Conservation (phyloP, 2,329 filamentous ascomycete genomes). For the Aschersonia sp. region DNA sequence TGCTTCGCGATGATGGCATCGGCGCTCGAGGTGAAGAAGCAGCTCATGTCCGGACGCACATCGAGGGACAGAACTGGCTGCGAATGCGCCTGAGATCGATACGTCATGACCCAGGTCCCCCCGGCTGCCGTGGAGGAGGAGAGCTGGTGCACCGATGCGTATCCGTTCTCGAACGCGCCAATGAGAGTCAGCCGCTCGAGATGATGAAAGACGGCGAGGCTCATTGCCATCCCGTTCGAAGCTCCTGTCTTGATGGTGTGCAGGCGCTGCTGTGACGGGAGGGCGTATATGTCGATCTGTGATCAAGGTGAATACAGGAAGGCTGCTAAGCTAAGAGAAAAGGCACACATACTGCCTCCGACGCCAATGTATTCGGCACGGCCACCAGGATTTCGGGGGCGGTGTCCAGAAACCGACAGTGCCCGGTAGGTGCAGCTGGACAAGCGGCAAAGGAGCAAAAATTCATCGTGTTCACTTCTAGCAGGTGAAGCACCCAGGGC, state of each 20-base stretch:
- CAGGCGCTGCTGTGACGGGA: constrained; percentile 60
- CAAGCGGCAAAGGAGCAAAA: constrained; percentile 75
- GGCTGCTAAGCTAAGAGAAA: neutral
- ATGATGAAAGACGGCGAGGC: constrained; percentile 46
- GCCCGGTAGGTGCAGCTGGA: constrained; percentile 15
- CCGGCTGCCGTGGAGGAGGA: constrained; percentile 11
- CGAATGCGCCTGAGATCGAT: constrained; percentile 52
- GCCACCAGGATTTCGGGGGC: constrained; percentile 48
- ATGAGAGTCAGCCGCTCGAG: constrained; percentile 42
- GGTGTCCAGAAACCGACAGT: constrained; percentile 6
- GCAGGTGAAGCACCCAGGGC: constrained; percentile 74
- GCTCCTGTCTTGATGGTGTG: constrained; percentile 36
- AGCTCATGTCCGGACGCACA: constrained; percentile 31
- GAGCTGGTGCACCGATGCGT: constrained; percentile 50
- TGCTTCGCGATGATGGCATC: constrained; percentile 71
- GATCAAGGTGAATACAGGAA: neutral
- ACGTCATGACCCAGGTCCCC: constrained; percentile 35
- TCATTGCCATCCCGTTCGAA: constrained; percentile 78
- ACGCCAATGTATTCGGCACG: constrained; percentile 63
- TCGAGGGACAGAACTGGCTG: constrained; percentile 73
- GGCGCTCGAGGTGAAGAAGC: constrained; percentile 68
- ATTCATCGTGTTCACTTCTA: constrained; percentile 86
- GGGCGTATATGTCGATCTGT: constrained; percentile 66
- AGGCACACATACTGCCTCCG: constrained; percentile 44
- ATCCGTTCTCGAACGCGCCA: constrained; percentile 76